Percentiles rank a stretch among this genome's conserved stretches.
These are phyloP conservation scores for Thalassiosira ordinaria DNA, from an alignment of 352 stramenopile genomes.

Conservation along the genomic window DNA sequence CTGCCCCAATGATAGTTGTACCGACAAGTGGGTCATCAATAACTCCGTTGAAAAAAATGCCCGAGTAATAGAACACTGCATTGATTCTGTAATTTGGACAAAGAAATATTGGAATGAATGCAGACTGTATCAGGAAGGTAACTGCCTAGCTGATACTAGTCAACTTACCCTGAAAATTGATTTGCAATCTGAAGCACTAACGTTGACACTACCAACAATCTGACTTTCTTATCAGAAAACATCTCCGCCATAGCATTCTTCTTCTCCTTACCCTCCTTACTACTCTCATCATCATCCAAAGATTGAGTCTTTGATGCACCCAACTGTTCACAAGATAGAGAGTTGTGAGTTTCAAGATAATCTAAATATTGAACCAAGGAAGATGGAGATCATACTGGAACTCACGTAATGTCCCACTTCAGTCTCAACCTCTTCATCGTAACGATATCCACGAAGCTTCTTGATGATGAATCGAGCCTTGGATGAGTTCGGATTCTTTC, in stretches of 20 bases:
- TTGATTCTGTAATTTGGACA: conserved; percentile 84
- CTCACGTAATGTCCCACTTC: conserved; percentile 84
- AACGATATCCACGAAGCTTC: conserved; percentile 82
- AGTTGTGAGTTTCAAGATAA: too few relatives aligned
- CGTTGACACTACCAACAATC: conserved; percentile 67
- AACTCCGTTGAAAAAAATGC: conserved; percentile 87
- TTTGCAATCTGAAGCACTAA: conserved; percentile 85
- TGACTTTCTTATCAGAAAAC: conserved; percentile 66
- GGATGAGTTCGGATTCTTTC: conserved; percentile 70
- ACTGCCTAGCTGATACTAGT: not conserved
- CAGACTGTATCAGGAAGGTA: too few relatives aligned
- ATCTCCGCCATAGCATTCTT: conserved; percentile 70
- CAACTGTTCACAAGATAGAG: conserved; percentile 12
- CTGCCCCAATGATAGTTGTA: conserved; percentile 83
- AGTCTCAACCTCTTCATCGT: conserved; percentile 86
- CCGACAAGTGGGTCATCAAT: conserved; percentile 87
- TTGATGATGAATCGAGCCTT: conserved; percentile 86
- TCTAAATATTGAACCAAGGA: too few relatives aligned
- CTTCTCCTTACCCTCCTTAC: conserved; percentile 21
- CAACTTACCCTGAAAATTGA: conserved; percentile 81
- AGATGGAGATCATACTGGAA: too few relatives aligned
- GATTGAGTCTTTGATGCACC: conserved; percentile 39
- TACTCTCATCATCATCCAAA: conserved; percentile 9
- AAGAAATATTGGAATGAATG: conserved; percentile 16
- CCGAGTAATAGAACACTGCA: conserved; percentile 91